Evolutionary conservation across 805 yeast genomes (phyloP).

Genomic region (Sugiyamaella qingdaonensis): DNA sequence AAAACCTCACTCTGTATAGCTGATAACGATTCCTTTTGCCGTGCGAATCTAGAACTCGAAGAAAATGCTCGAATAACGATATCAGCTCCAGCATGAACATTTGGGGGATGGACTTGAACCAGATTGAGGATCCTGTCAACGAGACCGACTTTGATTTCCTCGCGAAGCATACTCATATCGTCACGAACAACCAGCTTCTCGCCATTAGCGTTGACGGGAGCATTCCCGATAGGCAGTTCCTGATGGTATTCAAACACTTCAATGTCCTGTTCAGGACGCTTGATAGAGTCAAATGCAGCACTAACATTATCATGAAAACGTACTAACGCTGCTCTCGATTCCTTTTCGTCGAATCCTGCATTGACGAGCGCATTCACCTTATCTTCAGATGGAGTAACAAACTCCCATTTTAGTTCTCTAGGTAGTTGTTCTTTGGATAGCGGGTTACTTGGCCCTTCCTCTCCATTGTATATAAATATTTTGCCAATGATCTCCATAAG

Average conservation of each 20-base stretch:
- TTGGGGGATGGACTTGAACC: conserved; percentile 20
- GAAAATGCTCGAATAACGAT: conserved; percentile 19
- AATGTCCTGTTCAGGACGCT: not conserved
- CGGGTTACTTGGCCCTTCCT: conserved; percentile 8
- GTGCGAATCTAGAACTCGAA: conserved; percentile 12
- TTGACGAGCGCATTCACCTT: conserved; percentile 23
- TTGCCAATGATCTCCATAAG: conserved; percentile 19
- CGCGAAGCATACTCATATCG: conserved; percentile 25
- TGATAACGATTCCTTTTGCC: conserved; percentile 13
- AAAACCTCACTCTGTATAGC: conserved; percentile 15
- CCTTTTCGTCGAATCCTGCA: conserved; percentile 16
- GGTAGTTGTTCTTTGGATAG: conserved; percentile 18
- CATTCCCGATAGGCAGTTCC: conserved; percentile 5
- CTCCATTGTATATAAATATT: conserved; percentile 18
- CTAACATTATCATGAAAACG: conserved; percentile 9
- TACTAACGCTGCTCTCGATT: conserved; percentile 13
- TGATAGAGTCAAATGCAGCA: conserved; percentile 8
- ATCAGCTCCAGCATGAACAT: conserved; percentile 22
- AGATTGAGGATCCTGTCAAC: conserved; percentile 22
- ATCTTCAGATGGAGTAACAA: conserved; percentile 26
- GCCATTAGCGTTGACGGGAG: conserved; percentile 18
- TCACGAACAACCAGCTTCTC: conserved; percentile 13
- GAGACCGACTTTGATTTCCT: conserved; percentile 17
- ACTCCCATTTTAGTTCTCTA: conserved; percentile 20
- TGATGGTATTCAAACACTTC: not conserved